A percentile compares a stretch with the other conserved stretches of the same genome.
phyloP scores from a whole-genome alignment of 2,329 filamentous ascomycete genomes.

The Chaetomium strumarium region DNA sequence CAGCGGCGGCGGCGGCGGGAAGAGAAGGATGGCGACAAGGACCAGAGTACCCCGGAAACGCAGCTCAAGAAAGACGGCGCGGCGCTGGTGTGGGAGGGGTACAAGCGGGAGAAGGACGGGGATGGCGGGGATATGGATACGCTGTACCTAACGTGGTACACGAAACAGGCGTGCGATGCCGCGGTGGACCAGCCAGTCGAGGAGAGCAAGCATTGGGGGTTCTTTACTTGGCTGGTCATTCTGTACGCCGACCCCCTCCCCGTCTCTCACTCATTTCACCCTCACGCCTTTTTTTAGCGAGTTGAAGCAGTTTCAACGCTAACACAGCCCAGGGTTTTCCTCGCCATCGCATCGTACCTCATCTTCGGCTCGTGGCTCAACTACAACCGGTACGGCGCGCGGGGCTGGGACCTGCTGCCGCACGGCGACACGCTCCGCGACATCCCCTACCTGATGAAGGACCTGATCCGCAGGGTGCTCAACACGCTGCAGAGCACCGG shows the following conservation, averaged over 20 bases:
- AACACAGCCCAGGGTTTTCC: slow-evolving; percentile 60
- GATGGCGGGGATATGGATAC: slow-evolving; percentile 45
- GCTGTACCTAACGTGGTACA: slow-evolving; percentile 75
- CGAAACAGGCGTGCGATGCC: slow-evolving; percentile 76
- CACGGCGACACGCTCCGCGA: slow-evolving; percentile 91
- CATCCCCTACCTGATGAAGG: slow-evolving; percentile 84
- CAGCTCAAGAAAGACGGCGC: slow-evolving; percentile 51
- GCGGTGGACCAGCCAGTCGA: slow-evolving; percentile 36
- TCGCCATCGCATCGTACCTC: slow-evolving; percentile 79
- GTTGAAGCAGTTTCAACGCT: slow-evolving; percentile 1
- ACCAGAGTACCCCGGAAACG: slow-evolving; percentile 40
- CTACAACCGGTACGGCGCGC: slow-evolving; percentile 92
- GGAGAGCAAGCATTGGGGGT: slow-evolving; percentile 66
- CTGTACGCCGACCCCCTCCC: slow-evolving; percentile 54
- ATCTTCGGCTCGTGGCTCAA: slow-evolving; percentile 99
- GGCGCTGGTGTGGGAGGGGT: slow-evolving; percentile 72
- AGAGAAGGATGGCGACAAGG: slow-evolving; percentile 30
- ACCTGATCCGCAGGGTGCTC: slow-evolving; percentile 73
- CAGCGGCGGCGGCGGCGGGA: not conserved
- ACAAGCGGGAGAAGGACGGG: slow-evolving; percentile 60
- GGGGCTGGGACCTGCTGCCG: slow-evolving; percentile 90
- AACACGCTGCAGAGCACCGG: slow-evolving; percentile 80
- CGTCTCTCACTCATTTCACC: not conserved
- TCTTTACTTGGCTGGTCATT: slow-evolving; percentile 96
- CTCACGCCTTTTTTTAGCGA: not conserved